Base-by-base conservation (phyloP, 495 filamentous ascomycete species). In the Emericellopsis terricola region DNA sequence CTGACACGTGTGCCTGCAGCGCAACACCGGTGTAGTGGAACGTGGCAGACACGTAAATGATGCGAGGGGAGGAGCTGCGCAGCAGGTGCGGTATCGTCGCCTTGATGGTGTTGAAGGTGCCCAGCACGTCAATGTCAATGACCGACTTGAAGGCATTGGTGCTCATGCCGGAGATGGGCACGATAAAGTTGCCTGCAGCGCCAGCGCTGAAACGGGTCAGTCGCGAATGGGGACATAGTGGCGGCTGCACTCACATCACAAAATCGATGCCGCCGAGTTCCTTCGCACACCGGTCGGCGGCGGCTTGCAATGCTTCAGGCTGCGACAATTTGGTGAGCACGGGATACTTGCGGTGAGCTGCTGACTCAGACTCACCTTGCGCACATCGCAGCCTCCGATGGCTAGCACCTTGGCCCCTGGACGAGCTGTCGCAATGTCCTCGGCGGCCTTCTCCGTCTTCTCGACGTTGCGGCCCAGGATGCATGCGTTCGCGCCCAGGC, bases 141-240 rank as follows among this genome's bases (percentile, higher is more conserved):
- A 97, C 89, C 0, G 81, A 64, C 52, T 85, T 93, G 70, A 97
- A 94, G 13, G 81, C 89, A 48, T 94, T 94, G 29, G 77, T 55
- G 2, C 70, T 78, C 3, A 94, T 67, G 38, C 77, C 76, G 15
- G 74, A 60, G 43, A 96, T 81, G 1, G 87, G 78, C 4, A 87
- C 78, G 15, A 97, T 68, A 64, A 97, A 97, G 55, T 97, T 97
- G 21, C 89, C 89, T 9, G 89, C 89, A 19, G 89, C 89, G 32
- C 89, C 89, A 24, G 86, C 86, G 50, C 82, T 92, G 44, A 29
- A 34, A 20, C 3, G 10, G 31, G 29, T 49, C 28, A 40, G 43
- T 45, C 29, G 42, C 31, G n/a, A 32, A 26, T 26, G 11, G 4
- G 10, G 13, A 33, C 17, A 11, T 4, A 19, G 31, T n/a, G 5